Base-by-base conservation (phyloP, 225 moss, liverwort and hornwort species). In the Antitrichia curtipendula region DNA sequence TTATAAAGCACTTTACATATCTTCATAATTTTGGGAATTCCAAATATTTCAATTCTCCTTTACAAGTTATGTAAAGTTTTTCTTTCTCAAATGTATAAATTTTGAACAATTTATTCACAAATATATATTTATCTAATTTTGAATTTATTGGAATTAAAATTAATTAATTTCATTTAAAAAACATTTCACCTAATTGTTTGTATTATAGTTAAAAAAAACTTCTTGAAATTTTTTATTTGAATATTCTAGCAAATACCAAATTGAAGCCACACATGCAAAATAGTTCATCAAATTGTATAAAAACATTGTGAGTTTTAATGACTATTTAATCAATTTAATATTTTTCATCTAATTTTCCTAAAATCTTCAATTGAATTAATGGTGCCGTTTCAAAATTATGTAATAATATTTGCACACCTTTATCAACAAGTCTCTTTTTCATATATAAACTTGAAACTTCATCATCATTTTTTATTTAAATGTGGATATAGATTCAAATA, bases 11-110 rank as follows among this genome's bases (percentile, higher is more conserved):
- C 19, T 31, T 75, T 8, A 1, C 3, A 20, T 75, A 5, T 12
- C 21, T 20, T 34, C 1, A 21, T 50, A 32, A 34, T 32, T 32
- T 20, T 0, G 12, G 0, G 0, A 12, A 21, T 13, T 75, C 0
- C 3, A 0, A 21, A 16, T 52, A 75, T 5, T 3, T 0, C 3
- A 0, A 21, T 22, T 75, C 1, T 75, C 14, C 0, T 52, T 13
- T 34, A 34, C 4, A 32, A 34, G 2, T 13, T 34, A 13, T 10
- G 52, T 75, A 5, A 32, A 49, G 21, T 0, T 7, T 49, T 74
- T 20, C 12, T 32, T 75, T 32, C 2, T 32, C 0, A 20, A 75
- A 74, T 74, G 12, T 49, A 2, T 32, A 49, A 32, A 49, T 49
- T 47, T 28, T 29, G 0, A 8, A 29, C 16, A 10, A 16, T 16